These are phyloP conservation scores for Suillus alpinus DNA, from an alignment of 768 basidiomycete species.

Conservation along the genomic window DNA sequence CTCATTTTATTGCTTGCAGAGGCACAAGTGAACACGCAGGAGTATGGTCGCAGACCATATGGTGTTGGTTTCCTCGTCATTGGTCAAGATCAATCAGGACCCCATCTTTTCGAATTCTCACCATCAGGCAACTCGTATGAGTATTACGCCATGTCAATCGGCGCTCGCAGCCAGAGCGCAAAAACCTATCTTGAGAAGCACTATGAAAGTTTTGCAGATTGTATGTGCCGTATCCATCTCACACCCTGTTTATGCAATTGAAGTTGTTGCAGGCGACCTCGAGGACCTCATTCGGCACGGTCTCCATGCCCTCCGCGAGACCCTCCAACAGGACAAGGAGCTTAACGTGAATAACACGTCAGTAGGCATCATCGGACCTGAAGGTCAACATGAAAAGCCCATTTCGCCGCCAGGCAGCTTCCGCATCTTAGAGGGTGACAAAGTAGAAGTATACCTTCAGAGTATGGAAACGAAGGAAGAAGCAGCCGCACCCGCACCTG, in stretches of 20 bases:
- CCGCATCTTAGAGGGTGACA: conserved; percentile 85
- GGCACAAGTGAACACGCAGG: conserved; percentile 98
- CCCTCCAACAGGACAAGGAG: conserved; percentile 97
- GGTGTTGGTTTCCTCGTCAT: conserved; percentile 99
- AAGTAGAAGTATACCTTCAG: conserved; percentile 69
- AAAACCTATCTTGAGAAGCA: conserved; percentile 98
- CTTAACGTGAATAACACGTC: conserved; percentile 92
- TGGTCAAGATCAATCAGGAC: conserved; percentile 93
- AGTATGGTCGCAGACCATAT: conserved; percentile 95
- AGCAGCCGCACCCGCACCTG: conserved; percentile 37
- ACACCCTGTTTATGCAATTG: not conserved
- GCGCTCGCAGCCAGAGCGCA: conserved; percentile 95
- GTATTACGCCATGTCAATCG: conserved; percentile 98
- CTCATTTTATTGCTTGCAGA: conserved; percentile 45
- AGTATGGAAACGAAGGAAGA: conserved; percentile 74
- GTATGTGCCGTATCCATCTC: conserved; percentile 45
- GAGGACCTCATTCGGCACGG: conserved; percentile 92
- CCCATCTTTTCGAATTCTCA: conserved; percentile 97
- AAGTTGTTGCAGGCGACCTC: conserved; percentile 55
- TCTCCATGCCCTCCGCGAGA: conserved; percentile 91
- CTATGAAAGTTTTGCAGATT: conserved; percentile 81
- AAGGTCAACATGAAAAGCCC: conserved; percentile 55
- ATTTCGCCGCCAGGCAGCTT: conserved; percentile 60
- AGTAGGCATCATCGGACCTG: conserved; percentile 85
- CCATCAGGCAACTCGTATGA: conserved; percentile 97